Evolutionary conservation across 2,329 filamentous ascomycete species (phyloP).

Genomic region (Xylariaceae sp.): DNA sequence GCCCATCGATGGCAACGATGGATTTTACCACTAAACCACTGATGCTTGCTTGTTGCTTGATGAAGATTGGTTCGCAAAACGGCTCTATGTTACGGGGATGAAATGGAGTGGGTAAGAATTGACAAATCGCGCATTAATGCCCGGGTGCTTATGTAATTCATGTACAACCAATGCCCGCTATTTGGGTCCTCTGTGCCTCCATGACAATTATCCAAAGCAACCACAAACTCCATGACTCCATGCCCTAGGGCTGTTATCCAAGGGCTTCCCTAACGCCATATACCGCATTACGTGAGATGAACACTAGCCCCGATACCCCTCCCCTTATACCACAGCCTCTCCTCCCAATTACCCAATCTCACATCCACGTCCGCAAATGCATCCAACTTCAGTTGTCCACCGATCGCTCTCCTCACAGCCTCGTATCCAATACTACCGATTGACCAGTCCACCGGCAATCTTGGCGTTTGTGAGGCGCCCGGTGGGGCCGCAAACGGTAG

Average conservation of each 20-base stretch:
- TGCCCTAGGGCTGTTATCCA: too few species aligned
- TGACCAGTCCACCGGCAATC: constrained; percentile 77
- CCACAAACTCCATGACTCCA: too few species aligned
- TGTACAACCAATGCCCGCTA: too few species aligned
- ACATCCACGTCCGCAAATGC: constrained; percentile 73
- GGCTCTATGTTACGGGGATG: too few species aligned
- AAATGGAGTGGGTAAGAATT: too few species aligned
- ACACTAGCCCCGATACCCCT: constrained; percentile 61
- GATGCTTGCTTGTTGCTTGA: constrained; percentile 19
- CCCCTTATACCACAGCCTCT: constrained; percentile 67
- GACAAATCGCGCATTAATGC: too few species aligned
- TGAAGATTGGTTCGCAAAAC: too few species aligned
- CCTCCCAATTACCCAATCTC: constrained; percentile 69
- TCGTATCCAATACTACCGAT: constrained; percentile 77
- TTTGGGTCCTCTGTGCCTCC: too few species aligned
- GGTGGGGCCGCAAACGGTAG: constrained; percentile 73
- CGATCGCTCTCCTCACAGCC: constrained; percentile 73
- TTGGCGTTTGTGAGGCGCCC: constrained; percentile 67
- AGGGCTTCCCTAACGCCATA: not conserved
- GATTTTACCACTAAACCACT: constrained; percentile 51
- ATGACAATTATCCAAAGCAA: too few species aligned
- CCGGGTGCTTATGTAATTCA: too few species aligned
- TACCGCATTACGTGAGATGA: constrained; percentile 14
- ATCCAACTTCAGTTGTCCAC: constrained; percentile 74
- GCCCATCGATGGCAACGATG: constrained; percentile 50